Evolutionary conservation across 148 eudicot species (phyloP), one percentile per base, ranked within the genome.

Genomic region (Fagopyrum homotropicum): DNA sequence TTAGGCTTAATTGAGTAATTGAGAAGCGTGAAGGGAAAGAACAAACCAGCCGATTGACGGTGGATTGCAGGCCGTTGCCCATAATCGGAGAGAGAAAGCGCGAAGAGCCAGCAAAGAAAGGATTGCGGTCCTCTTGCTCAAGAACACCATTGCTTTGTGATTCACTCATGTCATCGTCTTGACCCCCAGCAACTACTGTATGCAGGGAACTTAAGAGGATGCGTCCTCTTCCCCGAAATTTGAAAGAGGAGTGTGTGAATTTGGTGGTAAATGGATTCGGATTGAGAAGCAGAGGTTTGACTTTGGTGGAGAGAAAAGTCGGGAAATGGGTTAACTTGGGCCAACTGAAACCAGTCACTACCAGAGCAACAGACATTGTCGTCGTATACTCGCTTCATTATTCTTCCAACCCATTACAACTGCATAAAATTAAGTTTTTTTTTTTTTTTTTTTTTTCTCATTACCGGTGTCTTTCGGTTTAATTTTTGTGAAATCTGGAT

Each of bases 41-140:
- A 51, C 74, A 3, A 72, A 72, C 74, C 74, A 72, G 74, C n/a
- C 56, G 74, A 72, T 72, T 72, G 52, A 72, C 16, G 57, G 40
- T 72, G 43, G 40, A n/a, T 8, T 72, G 70, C 40, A 64, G 17
- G 16, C 45, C 70, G 70, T 35, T 64, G 46, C 8, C 16, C 45
- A 2, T 19, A 64, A n/a, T 12, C 7, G 70, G 52, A 49, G 52
- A 8, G 52, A 12, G 52, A 49, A 49, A 7, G 52, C 52, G 52
- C 12, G 52, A 30, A 35, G 45, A 35, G 15, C 17, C 70, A 35
- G 8, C 46, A 64, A 30, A 64, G 70, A 64, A 45, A 64, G 45
- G 70, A 40, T 14, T 64, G 8, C 0, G 70, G 6, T 64, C 70
- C 44, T 64, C 70, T 45, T 35, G 70, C 70, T 64, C 70, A 64